Conservation (phyloP, 169 alveolate genomes). For the Babesia ovis region DNA sequence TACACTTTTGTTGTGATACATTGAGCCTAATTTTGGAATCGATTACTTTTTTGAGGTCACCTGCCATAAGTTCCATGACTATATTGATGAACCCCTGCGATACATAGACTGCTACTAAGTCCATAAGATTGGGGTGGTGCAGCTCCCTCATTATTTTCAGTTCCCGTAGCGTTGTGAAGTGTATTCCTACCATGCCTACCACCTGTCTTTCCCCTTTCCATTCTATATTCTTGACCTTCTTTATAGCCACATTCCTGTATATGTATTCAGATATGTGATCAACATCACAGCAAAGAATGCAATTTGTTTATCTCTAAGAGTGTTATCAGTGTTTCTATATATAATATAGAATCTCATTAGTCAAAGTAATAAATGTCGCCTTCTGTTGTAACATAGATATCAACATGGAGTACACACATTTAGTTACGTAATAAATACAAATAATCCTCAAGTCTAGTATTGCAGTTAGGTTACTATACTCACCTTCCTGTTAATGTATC, state of each 20-base stretch:
- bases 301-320: too few relatives aligned
- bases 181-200: slow-evolving; percentile 86
- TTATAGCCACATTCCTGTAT: slow-evolving; percentile 86
- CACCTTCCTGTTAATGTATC: slow-evolving; percentile 77
- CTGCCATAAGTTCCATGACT: slow-evolving; percentile 92
- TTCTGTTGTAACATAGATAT: background rate
- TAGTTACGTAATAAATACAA: too few relatives aligned
- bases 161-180: slow-evolving; percentile 90
- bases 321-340: too few relatives aligned
- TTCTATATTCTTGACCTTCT: slow-evolving; percentile 84
- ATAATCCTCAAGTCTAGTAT: too few relatives aligned
- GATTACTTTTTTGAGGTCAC: slow-evolving; percentile 88
- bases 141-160: slow-evolving; percentile 88
- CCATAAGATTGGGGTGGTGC: slow-evolving; percentile 87
- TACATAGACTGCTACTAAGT: slow-evolving; percentile 84
- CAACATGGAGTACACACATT: too few relatives aligned
- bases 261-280: too few relatives aligned
- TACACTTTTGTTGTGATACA: slow-evolving; percentile 86
- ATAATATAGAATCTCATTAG: background rate
- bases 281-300: too few relatives aligned
- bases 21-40: slow-evolving; percentile 85
- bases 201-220: slow-evolving; percentile 75
- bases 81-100: slow-evolving; percentile 82
- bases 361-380: background rate
- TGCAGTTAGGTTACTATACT: too few relatives aligned